Evolutionary conservation across 1,139 yeast genomes (phyloP).

Genomic region (Yamadazyma diospyri): DNA sequence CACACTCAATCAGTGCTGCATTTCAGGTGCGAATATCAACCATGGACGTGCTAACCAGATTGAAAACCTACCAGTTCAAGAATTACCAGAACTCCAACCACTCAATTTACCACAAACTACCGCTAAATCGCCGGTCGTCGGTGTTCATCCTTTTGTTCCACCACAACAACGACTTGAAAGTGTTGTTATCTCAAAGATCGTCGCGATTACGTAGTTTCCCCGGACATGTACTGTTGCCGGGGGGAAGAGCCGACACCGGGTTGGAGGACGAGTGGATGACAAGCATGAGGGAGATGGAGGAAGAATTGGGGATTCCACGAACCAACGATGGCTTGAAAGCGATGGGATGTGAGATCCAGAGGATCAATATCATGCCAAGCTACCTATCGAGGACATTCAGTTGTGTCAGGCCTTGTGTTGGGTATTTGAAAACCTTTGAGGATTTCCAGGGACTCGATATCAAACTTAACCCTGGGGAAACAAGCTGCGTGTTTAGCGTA

Average conservation of each 20-base stretch:
- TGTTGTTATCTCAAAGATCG: conserved; percentile 74
- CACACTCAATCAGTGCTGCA: neutral
- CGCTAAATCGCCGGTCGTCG: conserved; percentile 65
- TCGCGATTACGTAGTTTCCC: conserved; percentile 67
- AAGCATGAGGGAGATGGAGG: conserved; percentile 78
- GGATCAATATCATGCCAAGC: conserved; percentile 61
- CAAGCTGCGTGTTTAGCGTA: conserved; percentile 63
- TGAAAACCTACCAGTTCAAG: conserved; percentile 21
- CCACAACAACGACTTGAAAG: conserved; percentile 66
- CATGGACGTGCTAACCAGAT: conserved; percentile 12
- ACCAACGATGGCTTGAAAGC: conserved; percentile 43
- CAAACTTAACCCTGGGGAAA: conserved; percentile 67
- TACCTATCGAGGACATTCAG: conserved; percentile 76
- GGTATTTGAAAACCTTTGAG: conserved; percentile 40
- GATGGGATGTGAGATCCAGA: conserved; percentile 55
- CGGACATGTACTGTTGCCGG: conserved; percentile 88
- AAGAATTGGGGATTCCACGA: conserved; percentile 74
- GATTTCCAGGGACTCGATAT: conserved; percentile 30
- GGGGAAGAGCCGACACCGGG: conserved; percentile 74
- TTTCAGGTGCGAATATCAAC: neutral
- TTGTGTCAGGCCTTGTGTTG: conserved; percentile 81
- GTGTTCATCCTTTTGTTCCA: conserved; percentile 72
- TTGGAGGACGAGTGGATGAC: conserved; percentile 67
- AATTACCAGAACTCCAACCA: conserved; percentile 25
- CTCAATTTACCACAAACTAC: conserved; percentile 58